phyloP scores from a whole-genome alignment of 2,329 filamentous ascomycete genomes.

The Fusarium brachygibbosum region DNA sequence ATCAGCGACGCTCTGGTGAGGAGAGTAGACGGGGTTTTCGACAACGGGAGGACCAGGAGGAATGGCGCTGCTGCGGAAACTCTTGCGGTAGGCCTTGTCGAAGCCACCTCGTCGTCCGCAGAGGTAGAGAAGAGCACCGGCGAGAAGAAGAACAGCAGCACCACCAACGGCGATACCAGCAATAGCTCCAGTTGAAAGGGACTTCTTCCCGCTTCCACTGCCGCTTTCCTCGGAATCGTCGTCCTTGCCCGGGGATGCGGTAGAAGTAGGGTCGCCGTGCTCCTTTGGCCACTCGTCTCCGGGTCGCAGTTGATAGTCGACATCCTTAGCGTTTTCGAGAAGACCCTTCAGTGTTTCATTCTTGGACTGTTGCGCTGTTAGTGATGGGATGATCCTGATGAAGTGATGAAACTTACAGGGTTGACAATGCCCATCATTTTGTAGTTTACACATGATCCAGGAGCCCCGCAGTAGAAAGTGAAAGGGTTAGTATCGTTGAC shows the following conservation, averaged over 20 bases:
- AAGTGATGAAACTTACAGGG: constrained; percentile 59
- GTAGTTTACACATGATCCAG: constrained; percentile 72
- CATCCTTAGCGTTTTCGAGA: constrained; percentile 60
- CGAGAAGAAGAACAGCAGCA: constrained; percentile 60
- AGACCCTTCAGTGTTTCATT: constrained; percentile 64
- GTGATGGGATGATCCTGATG: background rate
- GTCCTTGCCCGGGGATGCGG: constrained; percentile 15
- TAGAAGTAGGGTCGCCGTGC: constrained; percentile 48
- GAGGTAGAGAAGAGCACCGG: constrained; percentile 62
- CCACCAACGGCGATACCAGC: constrained; percentile 70
- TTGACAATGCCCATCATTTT: constrained; percentile 85
- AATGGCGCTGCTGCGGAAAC: constrained; percentile 37
- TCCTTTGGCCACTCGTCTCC: constrained; percentile 68
- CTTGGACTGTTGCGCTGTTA: constrained; percentile 55
- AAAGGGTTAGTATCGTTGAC: constrained; percentile 74
- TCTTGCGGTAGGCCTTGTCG: constrained; percentile 50
- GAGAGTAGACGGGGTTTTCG: constrained; percentile 39
- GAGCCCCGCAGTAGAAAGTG: constrained; percentile 78
- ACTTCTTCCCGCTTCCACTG: constrained; percentile 12
- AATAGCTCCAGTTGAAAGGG: constrained; percentile 63
- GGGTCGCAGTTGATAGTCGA: constrained; percentile 67
- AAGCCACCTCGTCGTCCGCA: constrained; percentile 57
- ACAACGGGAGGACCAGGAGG: constrained; percentile 25
- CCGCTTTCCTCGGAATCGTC: constrained; percentile 14
- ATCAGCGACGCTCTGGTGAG: constrained; percentile 30